Evolutionary conservation across 2,329 filamentous ascomycete species (phyloP), one percentile per base, ranked within the genome.

Genomic region (Aspergillus flavus): DNA sequence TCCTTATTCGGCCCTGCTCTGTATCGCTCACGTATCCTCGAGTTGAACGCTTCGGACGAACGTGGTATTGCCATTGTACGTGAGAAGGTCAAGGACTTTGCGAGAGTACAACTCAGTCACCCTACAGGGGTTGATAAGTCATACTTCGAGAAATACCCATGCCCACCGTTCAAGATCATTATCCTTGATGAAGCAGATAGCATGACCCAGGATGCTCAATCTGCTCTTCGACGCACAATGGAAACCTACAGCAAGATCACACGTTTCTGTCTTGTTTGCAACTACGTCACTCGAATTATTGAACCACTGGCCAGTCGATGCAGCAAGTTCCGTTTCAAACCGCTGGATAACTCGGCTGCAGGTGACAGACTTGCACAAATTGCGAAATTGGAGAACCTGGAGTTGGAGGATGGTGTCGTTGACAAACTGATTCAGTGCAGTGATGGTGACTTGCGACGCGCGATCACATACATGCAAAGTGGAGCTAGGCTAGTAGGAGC

Each of bases 131-230:
- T 89, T 66, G 82, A 89, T 71, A 86, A 91, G 81, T 80, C 83
- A 57, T 89, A 89, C 69, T 75, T 83, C 53, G 83, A 85, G 64
- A 82, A 89, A 74, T 97, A 96, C 73, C 94, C 95, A 0, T 98
- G 94, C 76, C 95, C 95, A 26, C 95, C 95, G 0, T 99, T 97
- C 84, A 99, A 99, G 82, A 97, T 99, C 76, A 94, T 99, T 75
- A 93, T 99, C 65, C 88, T 99, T 64, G 95, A 99, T 79, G 95
- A 99, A 82, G 95, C 95, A 69, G 95, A 99, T 78, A 95, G 91
- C 69, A 98, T 99, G 94, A 99, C 95, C 45, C 94, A 98, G 78
- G 96, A 99, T 80, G 95, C 95, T 14, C 95, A 99, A 82, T 92
- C 89, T 64, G 95, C 96, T 6, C 84, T 99, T 62, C 86, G 95